phyloP scores from a whole-genome alignment of 1,284 basidiomycete genomes.

The Ustilago nuda region DNA sequence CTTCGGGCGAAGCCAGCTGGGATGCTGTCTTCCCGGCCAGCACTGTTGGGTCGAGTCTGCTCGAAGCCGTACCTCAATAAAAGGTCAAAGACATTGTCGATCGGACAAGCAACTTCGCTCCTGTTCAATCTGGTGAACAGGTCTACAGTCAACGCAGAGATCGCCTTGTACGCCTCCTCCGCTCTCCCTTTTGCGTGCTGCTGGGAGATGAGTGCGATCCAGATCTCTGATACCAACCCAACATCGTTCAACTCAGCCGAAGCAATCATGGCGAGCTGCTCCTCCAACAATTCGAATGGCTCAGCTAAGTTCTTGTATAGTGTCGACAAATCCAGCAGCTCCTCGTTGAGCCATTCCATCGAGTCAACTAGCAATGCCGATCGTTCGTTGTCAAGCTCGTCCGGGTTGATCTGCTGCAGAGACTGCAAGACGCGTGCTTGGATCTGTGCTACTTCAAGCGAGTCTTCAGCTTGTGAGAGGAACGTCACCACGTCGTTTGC shows the following conservation, averaged over 20 bases:
- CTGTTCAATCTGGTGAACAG: constrained; percentile 44
- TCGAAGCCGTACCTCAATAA: constrained; percentile 61
- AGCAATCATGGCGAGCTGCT: constrained; percentile 91
- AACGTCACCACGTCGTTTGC: constrained; percentile 89
- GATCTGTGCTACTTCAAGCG: constrained; percentile 94
- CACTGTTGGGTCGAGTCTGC: constrained; percentile 19
- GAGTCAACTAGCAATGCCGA: constrained; percentile 71
- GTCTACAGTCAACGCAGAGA: constrained; percentile 48
- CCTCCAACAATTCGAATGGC: constrained; percentile 83
- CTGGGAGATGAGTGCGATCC: constrained; percentile 86
- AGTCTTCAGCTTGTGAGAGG: constrained; percentile 91
- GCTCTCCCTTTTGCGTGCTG: constrained; percentile 72
- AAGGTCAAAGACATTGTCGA: constrained; percentile 59
- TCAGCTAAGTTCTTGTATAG: constrained; percentile 89
- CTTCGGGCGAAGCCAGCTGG: constrained; percentile 31
- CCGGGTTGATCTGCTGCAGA: constrained; percentile 64
- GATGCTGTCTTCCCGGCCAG: constrained; percentile 31
- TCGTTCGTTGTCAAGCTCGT: constrained; percentile 72
- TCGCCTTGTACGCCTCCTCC: constrained; percentile 48
- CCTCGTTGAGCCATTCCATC: constrained; percentile 71
- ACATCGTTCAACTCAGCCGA: constrained; percentile 92
- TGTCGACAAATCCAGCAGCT: constrained; percentile 72
- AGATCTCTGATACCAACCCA: constrained; percentile 82
- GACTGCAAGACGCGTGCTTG: constrained; percentile 79
- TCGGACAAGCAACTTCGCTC: constrained; percentile 63